A percentile compares a stretch with the other conserved stretches of the same genome.
These are phyloP conservation scores for Fusarium napiforme DNA, from an alignment of 2,329 filamentous ascomycete genomes.

Conservation along the genomic window DNA sequence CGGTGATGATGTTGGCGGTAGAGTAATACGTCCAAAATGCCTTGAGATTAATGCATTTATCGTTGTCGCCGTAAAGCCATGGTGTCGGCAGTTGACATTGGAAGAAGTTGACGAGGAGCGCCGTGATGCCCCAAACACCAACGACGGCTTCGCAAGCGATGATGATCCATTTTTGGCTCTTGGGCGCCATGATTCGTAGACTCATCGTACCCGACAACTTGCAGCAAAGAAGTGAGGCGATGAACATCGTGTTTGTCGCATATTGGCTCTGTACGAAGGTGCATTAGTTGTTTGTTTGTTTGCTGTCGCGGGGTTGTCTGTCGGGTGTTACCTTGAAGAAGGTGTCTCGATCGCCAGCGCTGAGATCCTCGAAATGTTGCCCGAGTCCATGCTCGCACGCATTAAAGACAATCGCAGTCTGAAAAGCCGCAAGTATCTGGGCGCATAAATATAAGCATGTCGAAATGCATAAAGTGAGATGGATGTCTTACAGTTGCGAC, in stretches of 20 bases:
- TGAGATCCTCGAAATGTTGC: constrained; percentile 30
- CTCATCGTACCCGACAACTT: constrained; percentile 45
- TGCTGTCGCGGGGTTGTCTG: not conserved
- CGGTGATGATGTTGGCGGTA: constrained; percentile 45
- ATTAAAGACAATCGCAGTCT: constrained; percentile 36
- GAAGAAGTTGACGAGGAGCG: constrained; percentile 42
- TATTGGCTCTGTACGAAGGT: constrained; percentile 39
- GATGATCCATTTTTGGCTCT: constrained; percentile 39
- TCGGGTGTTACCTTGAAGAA: constrained; percentile 43
- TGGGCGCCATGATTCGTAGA: constrained; percentile 39
- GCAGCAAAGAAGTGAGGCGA: constrained; percentile 40
- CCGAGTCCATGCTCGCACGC: constrained; percentile 42
- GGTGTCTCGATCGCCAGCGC: constrained; percentile 8
- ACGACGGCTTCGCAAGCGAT: constrained; percentile 32
- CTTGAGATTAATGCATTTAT: constrained; percentile 36
- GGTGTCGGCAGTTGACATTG: constrained; percentile 44
- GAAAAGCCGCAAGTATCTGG: constrained; percentile 35
- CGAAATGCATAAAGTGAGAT: not conserved
- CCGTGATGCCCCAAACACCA: constrained; percentile 39
- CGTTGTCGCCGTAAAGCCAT: constrained; percentile 41
- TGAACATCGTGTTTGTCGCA: constrained; percentile 41
- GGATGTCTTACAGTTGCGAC: constrained; percentile 36
- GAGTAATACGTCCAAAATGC: constrained; percentile 46
- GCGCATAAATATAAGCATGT: not conserved
- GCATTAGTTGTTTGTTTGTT: constrained; percentile 18